Base-by-base conservation (phyloP, 371 early-diverging fungal genomes). In the Dichotomocladium elegans region DNA sequence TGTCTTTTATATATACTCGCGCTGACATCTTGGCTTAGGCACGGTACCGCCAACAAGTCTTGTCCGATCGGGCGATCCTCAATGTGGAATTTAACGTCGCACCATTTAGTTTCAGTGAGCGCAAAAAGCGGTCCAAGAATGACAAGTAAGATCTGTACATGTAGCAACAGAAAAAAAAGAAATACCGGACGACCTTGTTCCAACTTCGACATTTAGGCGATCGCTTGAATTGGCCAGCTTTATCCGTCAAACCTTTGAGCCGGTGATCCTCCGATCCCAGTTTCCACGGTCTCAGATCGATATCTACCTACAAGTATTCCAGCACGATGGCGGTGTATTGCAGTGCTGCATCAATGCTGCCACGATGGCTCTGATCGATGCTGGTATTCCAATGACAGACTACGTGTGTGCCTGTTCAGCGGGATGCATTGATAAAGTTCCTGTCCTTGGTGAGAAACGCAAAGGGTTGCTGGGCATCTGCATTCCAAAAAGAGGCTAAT, bases 331-430 rank as follows among this genome's bases (percentile, higher is more conserved):
- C 19, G 95, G 95, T 30, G 51, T 77, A 5, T 66, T 95, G 19
- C 92, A 91, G 58, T 73, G 89, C 6, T 93, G 92, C 51, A 91
- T 96, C 49, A 96, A 98, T 70, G 98, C 95, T 3, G 83, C 94
- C 0, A 92, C 94, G 6, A 65, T 98, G 79, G 98, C 98, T 0
- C 64, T 98, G 53, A 87, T 97, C n/a, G 94, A 98, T 63, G 98
- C 98, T 5, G 98, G 98, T 35, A 87, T 98, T 27, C 89, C 97
- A n/a, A 93, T 98, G 95, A 60, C 70, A 9, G 98, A 98, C 55
- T 95, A 92, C 72, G 93, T 96, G 3, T 85, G 86, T 49, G 95
- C 97, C n/a, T 91, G 91, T 57, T 90, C 95, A n/a, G 95, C 91
- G 10, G 96, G 96, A 10, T 88, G 80, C 57, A 84, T 90, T 19